These are phyloP conservation scores for Alternaria consortialis DNA, from an alignment of 2,329 filamentous ascomycete species.

Conservation along the genomic window DNA sequence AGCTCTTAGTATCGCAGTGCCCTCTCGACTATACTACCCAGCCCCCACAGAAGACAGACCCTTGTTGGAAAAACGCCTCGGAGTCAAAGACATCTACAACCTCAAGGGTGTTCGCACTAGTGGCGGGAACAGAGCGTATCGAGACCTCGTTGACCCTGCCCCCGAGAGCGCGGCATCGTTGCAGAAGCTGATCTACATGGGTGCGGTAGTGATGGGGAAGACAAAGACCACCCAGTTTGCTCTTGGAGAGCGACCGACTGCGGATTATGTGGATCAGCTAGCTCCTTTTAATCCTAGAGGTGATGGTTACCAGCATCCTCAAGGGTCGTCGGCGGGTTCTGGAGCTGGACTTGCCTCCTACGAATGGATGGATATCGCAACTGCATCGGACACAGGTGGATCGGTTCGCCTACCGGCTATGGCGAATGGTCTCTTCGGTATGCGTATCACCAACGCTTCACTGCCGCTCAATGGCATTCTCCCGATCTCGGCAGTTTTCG, in stretches of 20 bases:
- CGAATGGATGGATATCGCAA: slow-evolving; percentile 28
- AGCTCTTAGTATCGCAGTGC: slow-evolving; percentile 22
- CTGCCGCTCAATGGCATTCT: slow-evolving; percentile 21
- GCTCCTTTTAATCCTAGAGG: slow-evolving; percentile 44
- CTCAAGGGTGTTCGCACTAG: slow-evolving; percentile 23
- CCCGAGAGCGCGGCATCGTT: slow-evolving; percentile 16
- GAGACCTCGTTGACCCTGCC: slow-evolving; percentile 6
- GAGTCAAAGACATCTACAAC: slow-evolving; percentile 31
- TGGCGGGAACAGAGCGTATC: slow-evolving; percentile 27
- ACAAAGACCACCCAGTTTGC: slow-evolving; percentile 60
- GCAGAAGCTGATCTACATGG: slow-evolving; percentile 25
- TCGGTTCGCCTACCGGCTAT: slow-evolving; percentile 16
- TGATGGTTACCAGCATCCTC: slow-evolving; percentile 34
- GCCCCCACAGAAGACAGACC: slow-evolving; percentile 11
- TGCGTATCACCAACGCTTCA: slow-evolving; percentile 23
- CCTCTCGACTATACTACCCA: slow-evolving; percentile 24
- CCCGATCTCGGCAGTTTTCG: slow-evolving; percentile 22
- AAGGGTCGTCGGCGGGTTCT: slow-evolving; percentile 16
- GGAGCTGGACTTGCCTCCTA: slow-evolving; percentile 23
- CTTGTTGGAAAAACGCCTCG: slow-evolving; percentile 20
- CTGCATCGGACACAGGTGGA: slow-evolving; percentile 23
- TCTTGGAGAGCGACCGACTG: slow-evolving; percentile 34
- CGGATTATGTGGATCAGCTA: slow-evolving; percentile 38
- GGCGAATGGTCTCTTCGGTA: slow-evolving; percentile 20
- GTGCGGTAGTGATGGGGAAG: slow-evolving; percentile 59